Evolutionary conservation across 2,329 filamentous ascomycete genomes (phyloP).

Genomic region (Colletotrichum sp.): DNA sequence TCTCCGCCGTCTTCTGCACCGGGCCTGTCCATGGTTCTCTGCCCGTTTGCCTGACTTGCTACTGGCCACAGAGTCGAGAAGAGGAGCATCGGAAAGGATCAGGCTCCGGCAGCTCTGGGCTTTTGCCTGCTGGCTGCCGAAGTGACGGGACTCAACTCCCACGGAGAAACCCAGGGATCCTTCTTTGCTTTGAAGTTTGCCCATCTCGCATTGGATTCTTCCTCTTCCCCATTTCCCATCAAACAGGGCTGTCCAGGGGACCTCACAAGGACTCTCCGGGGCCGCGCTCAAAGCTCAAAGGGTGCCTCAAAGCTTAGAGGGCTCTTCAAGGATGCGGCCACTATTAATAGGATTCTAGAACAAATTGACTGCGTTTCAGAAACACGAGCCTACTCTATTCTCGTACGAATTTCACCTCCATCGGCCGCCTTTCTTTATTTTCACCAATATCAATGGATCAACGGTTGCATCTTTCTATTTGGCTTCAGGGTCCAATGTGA

Average conservation of each 20-base stretch:
- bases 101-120: not conserved
- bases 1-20: not conserved
- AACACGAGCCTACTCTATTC: slow-evolving; percentile 14
- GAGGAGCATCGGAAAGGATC: not conserved
- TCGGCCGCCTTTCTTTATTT: not conserved
- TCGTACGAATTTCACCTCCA: slow-evolving; percentile 1
- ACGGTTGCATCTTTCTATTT: not conserved
- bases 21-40: not conserved
- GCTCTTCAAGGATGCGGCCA: slow-evolving; percentile 4
- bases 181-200: not conserved
- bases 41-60: not conserved
- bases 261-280: not conserved
- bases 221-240: not conserved
- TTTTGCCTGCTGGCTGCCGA: not conserved
- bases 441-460: not conserved
- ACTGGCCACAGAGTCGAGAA: not conserved
- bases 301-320: not conserved
- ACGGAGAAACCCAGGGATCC: not conserved
- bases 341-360: slow-evolving; percentile 22
- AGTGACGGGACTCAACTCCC: not conserved
- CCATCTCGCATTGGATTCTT: not conserved
- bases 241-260: not conserved
- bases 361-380: slow-evolving; percentile 18
- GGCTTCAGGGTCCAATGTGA: not conserved
- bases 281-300: not conserved